Conservation (phyloP, 768 basidiomycete species). For the Clitopilus passeckerianus region DNA sequence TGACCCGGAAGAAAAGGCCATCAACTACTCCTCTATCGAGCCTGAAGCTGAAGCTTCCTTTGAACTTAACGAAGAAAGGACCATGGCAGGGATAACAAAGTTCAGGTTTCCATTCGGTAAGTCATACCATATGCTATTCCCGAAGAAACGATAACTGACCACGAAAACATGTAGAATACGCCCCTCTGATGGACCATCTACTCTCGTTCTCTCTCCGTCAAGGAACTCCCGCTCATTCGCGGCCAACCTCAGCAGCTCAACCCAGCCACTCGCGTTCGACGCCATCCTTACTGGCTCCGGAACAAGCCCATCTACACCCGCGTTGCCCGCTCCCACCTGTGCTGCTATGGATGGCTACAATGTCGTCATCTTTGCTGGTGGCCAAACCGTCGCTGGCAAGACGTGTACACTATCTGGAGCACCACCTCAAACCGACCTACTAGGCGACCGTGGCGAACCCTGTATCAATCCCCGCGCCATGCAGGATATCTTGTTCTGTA, state of each 20-base stretch:
- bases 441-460: slow-evolving; percentile 44
- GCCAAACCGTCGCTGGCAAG: slow-evolving; percentile 78
- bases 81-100: slow-evolving; percentile 79
- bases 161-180: slow-evolving; percentile 45
- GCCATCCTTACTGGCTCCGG: slow-evolving; percentile 73
- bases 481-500: slow-evolving; percentile 85
- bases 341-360: slow-evolving; percentile 98
- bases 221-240: slow-evolving; percentile 22
- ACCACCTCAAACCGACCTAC: slow-evolving; percentile 30
- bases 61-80: slow-evolving; percentile 36
- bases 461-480: slow-evolving; percentile 94
- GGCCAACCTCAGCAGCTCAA: slow-evolving; percentile 38
- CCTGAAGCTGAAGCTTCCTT: slow-evolving; percentile 57
- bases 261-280: slow-evolving; percentile 60
- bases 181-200: slow-evolving; percentile 45
- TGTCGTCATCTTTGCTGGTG: slow-evolving; percentile 90
- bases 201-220: slow-evolving; percentile 47
- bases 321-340: slow-evolving; percentile 71
- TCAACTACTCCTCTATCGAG: slow-evolving; percentile 72
- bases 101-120: slow-evolving; percentile 79
- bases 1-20: slow-evolving; percentile 70
- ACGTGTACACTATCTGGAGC: slow-evolving; percentile 62
- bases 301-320: slow-evolving; percentile 78
- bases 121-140: not conserved
- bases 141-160: not conserved